Conservation (phyloP, 1,139 yeast genomes). For the Yamadazyma spencermartinsiae region DNA sequence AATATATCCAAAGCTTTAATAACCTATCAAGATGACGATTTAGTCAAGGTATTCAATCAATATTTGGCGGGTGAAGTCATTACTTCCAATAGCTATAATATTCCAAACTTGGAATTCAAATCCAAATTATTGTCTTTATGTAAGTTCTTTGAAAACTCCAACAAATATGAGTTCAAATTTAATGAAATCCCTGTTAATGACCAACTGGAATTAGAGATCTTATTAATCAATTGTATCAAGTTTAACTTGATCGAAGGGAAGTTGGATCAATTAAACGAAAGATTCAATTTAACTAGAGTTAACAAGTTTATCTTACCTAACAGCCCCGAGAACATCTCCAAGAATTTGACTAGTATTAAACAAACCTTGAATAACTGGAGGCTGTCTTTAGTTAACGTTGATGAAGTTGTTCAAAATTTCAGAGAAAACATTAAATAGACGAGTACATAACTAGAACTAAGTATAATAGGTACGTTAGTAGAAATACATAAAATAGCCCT, state of each 20-base stretch:
- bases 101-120: conserved; percentile 28
- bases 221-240: conserved; percentile 46
- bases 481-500: too few species aligned
- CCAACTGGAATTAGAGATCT: conserved; percentile 40
- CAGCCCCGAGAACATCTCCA: conserved; percentile 26
- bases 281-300: conserved; percentile 45
- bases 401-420: conserved; percentile 44
- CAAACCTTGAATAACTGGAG: conserved; percentile 42
- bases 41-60: conserved; percentile 30
- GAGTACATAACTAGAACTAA: too few species aligned
- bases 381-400: conserved; percentile 40
- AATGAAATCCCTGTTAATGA: conserved; percentile 40
- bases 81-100: conserved; percentile 22
- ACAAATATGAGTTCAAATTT: conserved; percentile 34
- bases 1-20: conserved; percentile 38
- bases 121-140: conserved; percentile 46
- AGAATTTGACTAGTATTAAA: conserved; percentile 40
- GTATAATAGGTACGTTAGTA: too few species aligned
- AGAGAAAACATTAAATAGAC: conserved; percentile 41
- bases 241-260: conserved; percentile 49
- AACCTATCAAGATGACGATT: conserved; percentile 21
- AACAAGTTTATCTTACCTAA: conserved; percentile 46
- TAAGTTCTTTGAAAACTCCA: conserved; percentile 33
- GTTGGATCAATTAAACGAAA: conserved; percentile 45
- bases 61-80: conserved; percentile 40